Percentiles rank a stretch among this genome's conserved stretches.
phyloP scores from a whole-genome alignment of 176 grass and related monocot species.

The Tillandsia fasciculata region DNA sequence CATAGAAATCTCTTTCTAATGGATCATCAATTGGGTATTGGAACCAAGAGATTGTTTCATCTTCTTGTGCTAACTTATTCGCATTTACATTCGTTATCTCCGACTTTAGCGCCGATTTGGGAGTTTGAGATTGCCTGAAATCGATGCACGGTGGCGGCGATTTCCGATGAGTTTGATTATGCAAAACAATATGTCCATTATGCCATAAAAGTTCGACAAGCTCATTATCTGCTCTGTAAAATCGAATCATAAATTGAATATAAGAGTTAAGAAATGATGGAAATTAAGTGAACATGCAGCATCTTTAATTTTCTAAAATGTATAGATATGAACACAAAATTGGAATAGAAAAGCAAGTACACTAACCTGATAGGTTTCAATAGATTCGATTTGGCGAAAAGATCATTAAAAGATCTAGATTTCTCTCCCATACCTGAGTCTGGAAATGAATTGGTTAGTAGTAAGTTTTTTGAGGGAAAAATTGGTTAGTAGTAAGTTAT shows the following conservation, averaged over 20 bases:
- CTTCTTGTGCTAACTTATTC: constrained; percentile 25
- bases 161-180: constrained; percentile 41
- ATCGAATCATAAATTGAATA: neutral
- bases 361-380: neutral
- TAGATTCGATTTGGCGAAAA: neutral
- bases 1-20: constrained; percentile 55
- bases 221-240: constrained; percentile 21
- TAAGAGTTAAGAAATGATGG: neutral
- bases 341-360: neutral
- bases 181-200: constrained; percentile 53
- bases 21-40: constrained; percentile 48
- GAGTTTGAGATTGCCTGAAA: constrained; percentile 17
- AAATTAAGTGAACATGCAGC: neutral
- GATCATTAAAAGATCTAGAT: neutral
- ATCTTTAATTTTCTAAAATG: neutral
- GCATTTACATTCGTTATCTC: neutral
- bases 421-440: too few relatives aligned
- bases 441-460: too few relatives aligned
- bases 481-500: too few relatives aligned
- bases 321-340: neutral
- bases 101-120: neutral
- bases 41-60: constrained; percentile 41
- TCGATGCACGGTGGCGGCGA: neutral
- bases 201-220: constrained; percentile 60
- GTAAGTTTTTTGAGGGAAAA: too few relatives aligned